Conservation (phyloP, 2,329 filamentous ascomycete genomes). For the Tolypocladium cylindrosporum region DNA sequence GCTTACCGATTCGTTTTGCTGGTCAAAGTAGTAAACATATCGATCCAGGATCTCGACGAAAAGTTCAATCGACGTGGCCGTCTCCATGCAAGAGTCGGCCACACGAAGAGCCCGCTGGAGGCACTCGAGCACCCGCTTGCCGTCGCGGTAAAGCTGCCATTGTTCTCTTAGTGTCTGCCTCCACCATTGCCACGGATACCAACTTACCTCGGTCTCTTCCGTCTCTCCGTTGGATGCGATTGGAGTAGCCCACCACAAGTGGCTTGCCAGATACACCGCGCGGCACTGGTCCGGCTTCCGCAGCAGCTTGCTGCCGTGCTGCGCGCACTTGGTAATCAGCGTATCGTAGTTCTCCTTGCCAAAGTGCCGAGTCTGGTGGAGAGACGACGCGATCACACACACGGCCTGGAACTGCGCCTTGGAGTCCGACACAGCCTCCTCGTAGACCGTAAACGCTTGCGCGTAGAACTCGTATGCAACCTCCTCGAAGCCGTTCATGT, state of each 20-base stretch:
- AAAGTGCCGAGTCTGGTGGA: conserved; percentile 85
- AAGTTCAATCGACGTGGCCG: conserved; percentile 89
- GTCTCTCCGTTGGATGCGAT: conserved; percentile 67
- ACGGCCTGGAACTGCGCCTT: conserved; percentile 97
- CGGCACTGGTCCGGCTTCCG: conserved; percentile 98
- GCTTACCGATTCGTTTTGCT: conserved; percentile 86
- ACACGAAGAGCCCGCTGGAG: conserved; percentile 90
- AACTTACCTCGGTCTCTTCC: conserved; percentile 66
- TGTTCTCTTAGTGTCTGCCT: neutral
- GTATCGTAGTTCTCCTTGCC: conserved; percentile 98
- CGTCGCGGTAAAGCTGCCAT: conserved; percentile 83
- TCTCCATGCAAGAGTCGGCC: conserved; percentile 98
- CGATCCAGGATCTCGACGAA: conserved; percentile 98
- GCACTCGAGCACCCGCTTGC: conserved; percentile 93
- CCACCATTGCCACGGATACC: neutral
- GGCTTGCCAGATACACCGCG: conserved; percentile 91
- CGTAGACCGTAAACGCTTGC: conserved; percentile 95
- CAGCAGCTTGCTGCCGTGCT: conserved; percentile 92
- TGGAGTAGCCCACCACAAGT: conserved; percentile 95
- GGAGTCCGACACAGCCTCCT: conserved; percentile 91
- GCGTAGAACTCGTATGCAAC: conserved; percentile 97
- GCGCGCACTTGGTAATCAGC: conserved; percentile 90
- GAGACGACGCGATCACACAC: conserved; percentile 79
- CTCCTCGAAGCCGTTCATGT: conserved; percentile 86
- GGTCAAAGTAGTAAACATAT: conserved; percentile 99